Evolutionary conservation across 495 filamentous ascomycete species (phyloP), one percentile per base, ranked within the genome.

Genomic region (Pyrenula aspistea): DNA sequence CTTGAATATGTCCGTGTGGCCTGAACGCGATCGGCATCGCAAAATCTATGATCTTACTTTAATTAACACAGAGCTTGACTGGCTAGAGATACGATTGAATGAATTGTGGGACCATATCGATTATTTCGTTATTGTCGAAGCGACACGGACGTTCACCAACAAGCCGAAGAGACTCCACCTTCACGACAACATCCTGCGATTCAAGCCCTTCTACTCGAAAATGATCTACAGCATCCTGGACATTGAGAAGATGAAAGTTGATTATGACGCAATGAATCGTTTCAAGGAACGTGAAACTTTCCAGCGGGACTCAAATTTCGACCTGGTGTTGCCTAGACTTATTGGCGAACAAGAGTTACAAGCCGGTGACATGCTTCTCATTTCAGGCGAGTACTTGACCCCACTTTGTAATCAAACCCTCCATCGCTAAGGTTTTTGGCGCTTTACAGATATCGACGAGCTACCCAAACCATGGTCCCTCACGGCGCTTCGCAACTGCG

Each of bases 101-200:
- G 72, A 70, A 42, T 71, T 75, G 24, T 72, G 71, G 50, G 55
- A 69, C 50, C 59, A 68, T 19, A 75, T 83, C 49, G 79, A 83
- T 64, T 81, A 80, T 65, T 81, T 79, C 59, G 71, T 83, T 61
- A 69, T 83, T 21, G 73, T 81, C 19, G 79, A 81, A 65, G 65
- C 71, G 15, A 55, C 57, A 56, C 68, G 64, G 56, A 80, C 77
- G 8, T 80, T 81, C 57, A 79, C 77, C 10, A 69, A 70, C 56
- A 66, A 64, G 8, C 61, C 69, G 11, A 83, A 83, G 59, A 74
- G 76, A 1, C 61, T 80, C 19, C 57, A 66, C 53, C 69, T 81
- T 51, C 61, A 63, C 24, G 62, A 72, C 15, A 75, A 76, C 61
- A 63, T 72, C 54, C 53, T 59, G 12, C 56, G 61, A 1, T 76